Evolutionary conservation across 192 early-diverging fungal species (phyloP), one percentile per base, ranked within the genome.

Genomic region (Haplosporangium gracile): DNA sequence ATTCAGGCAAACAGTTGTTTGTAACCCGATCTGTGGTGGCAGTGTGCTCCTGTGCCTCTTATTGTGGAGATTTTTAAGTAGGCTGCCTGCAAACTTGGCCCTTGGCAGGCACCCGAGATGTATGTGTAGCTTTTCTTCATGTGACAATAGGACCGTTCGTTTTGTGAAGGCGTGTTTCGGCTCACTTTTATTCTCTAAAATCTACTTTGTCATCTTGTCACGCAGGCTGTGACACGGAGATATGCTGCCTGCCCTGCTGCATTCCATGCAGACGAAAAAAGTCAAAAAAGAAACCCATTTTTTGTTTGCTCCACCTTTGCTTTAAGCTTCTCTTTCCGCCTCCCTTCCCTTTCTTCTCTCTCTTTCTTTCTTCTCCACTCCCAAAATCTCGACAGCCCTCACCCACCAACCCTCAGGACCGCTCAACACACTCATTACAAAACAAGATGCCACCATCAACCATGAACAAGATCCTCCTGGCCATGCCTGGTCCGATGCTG

Each of bases 401-500:
- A 22, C 72, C 26, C 72, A 36, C n/a, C 69, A 24, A 39, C 40
- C 11, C 40, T 71, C 38, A 71, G 34, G 22, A 40, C 36, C 36
- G 2, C 36, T 36, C 36, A 36, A 42, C 70, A n/a, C 8, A 38
- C 43, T 45, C 49, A 51, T 51, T 51, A 38, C 70, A 42, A 24
- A n/a, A 22, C 34, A 71, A 71, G 22, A 85, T 85, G 83, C 78
- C 83, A 6, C 83, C 83, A 60, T 85, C 83, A 11, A 85, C 78
- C 70, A 85, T 85, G 83, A 85, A 79, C 74, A 80, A 85, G 75
- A 85, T 85, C 34, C 73, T 85, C n/a, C 26, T 85, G 47, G 55
- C 34, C 57, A 51, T 85, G 78, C 83, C 83, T 10, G 49, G 75
- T 0, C 78, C 83, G 36, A 77, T 85, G 74, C 45, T 85, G 36